Conservation (phyloP, 805 yeast genomes). For the Phaffomyces antillensis region DNA sequence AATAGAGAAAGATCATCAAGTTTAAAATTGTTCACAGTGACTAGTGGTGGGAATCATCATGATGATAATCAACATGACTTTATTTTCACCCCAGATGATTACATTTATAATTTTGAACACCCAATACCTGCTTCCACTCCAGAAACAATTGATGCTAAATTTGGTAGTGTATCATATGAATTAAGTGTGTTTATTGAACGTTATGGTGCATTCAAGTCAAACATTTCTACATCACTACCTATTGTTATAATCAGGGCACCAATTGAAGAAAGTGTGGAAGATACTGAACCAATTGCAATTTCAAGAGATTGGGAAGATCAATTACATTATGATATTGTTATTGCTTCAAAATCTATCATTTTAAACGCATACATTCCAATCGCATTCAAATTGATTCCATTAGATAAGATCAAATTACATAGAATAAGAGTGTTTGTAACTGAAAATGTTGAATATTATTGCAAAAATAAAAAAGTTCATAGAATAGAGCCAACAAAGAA, state of each 20-base stretch:
- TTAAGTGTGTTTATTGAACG: conserved; percentile 69
- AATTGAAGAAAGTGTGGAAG: conserved; percentile 72
- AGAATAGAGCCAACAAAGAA: conserved; percentile 86
- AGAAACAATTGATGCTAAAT: conserved; percentile 69
- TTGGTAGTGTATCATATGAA: conserved; percentile 70
- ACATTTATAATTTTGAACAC: conserved; percentile 86
- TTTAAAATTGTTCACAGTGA: conserved; percentile 1
- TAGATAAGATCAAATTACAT: conserved; percentile 81
- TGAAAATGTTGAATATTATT: conserved; percentile 86
- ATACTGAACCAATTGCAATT: conserved; percentile 88
- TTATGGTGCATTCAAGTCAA: conserved; percentile 79
- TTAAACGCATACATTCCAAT: conserved; percentile 80
- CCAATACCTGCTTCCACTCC: conserved; percentile 78
- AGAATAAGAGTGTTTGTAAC: conserved; percentile 80
- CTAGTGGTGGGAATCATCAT: conserved; percentile 3
- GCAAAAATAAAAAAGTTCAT: conserved; percentile 81
- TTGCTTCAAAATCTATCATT: conserved; percentile 84
- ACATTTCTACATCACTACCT: conserved; percentile 55
- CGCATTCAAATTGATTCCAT: conserved; percentile 75
- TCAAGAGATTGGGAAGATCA: conserved; percentile 92
- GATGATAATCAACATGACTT: conserved; percentile 19
- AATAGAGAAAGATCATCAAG: conserved; percentile 14
- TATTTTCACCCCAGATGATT: conserved; percentile 79
- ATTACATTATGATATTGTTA: conserved; percentile 79
- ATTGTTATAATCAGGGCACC: conserved; percentile 70